A percentile compares a stretch with the other conserved stretches of the same genome.
Conservation (phyloP, 495 filamentous ascomycete species). For the Extremus antarcticus region DNA sequence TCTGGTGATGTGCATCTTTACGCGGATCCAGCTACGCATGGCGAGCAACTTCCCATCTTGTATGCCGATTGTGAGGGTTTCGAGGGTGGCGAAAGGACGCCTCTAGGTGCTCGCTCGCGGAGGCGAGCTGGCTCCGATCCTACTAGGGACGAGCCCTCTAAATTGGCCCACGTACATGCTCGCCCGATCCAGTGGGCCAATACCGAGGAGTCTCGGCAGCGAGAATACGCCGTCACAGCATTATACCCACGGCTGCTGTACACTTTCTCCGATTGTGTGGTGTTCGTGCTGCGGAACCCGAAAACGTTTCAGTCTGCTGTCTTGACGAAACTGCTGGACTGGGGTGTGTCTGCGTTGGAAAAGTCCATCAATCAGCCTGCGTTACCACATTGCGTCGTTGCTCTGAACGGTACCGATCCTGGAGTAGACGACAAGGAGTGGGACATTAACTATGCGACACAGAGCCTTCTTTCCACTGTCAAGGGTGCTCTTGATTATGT, state of each 20-base stretch:
- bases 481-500: constrained; percentile 14
- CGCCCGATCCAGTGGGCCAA: constrained; percentile 33
- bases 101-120: constrained; percentile 27
- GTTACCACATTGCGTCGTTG: constrained; percentile 45
- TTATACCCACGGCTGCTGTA: constrained; percentile 44
- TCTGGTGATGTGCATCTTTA: constrained; percentile 57
- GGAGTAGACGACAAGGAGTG: constrained; percentile 37
- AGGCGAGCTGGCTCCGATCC: constrained; percentile 3
- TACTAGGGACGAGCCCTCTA: background rate
- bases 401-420: constrained; percentile 40
- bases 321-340: constrained; percentile 35
- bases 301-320: constrained; percentile 26
- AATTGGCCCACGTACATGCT: constrained; percentile 1
- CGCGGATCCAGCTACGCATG: constrained; percentile 42
- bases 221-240: constrained; percentile 35
- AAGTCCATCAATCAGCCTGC: constrained; percentile 45
- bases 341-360: constrained; percentile 36
- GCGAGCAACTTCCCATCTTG: constrained; percentile 36
- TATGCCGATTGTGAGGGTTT: constrained; percentile 51
- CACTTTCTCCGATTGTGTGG: constrained; percentile 29
- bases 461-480: constrained; percentile 26
- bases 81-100: constrained; percentile 38
- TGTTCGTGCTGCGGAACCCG: constrained; percentile 25
- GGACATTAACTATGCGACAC: constrained; percentile 39
- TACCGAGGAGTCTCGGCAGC: constrained; percentile 29